Percentiles rank a stretch among this genome's conserved stretches.
Conservation (phyloP, 768 basidiomycete genomes). For the Podaxis sp. region DNA sequence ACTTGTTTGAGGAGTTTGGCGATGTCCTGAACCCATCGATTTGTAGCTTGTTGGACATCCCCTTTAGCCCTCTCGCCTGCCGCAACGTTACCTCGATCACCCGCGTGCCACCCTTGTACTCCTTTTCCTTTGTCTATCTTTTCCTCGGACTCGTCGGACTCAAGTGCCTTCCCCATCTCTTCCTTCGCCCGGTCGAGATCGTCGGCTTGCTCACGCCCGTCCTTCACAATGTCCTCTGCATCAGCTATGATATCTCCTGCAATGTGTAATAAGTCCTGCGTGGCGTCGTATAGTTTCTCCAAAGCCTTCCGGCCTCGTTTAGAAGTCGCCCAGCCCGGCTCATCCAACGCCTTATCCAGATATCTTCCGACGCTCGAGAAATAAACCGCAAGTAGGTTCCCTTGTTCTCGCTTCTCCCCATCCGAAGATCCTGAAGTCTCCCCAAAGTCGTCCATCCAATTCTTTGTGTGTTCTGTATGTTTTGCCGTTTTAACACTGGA, state of each 20-base stretch:
- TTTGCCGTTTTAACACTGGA: neutral
- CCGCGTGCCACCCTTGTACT: neutral
- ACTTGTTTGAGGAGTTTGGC: conserved; percentile 19
- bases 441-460: neutral
- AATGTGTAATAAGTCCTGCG: conserved; percentile 21
- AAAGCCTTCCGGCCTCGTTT: conserved; percentile 18
- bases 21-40: conserved; percentile 17
- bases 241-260: conserved; percentile 22
- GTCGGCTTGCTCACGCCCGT: neutral
- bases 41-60: conserved; percentile 16
- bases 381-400: conserved; percentile 10
- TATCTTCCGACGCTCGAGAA: conserved; percentile 23
- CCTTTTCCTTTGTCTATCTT: neutral
- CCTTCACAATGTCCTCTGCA: conserved; percentile 11
- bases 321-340: conserved; percentile 26
- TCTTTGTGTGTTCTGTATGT: neutral
- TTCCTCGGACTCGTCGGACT: neutral
- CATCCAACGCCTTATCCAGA: conserved; percentile 23
- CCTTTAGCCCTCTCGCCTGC: conserved; percentile 15
- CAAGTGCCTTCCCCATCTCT: conserved; percentile 4
- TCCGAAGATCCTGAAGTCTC: neutral
- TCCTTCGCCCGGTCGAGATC: neutral
- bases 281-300: conserved; percentile 24
- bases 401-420: neutral
- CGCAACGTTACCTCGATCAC: neutral